phyloP scores from a whole-genome alignment of 2,329 filamentous ascomycete genomes.

The Fusarium sp. region DNA sequence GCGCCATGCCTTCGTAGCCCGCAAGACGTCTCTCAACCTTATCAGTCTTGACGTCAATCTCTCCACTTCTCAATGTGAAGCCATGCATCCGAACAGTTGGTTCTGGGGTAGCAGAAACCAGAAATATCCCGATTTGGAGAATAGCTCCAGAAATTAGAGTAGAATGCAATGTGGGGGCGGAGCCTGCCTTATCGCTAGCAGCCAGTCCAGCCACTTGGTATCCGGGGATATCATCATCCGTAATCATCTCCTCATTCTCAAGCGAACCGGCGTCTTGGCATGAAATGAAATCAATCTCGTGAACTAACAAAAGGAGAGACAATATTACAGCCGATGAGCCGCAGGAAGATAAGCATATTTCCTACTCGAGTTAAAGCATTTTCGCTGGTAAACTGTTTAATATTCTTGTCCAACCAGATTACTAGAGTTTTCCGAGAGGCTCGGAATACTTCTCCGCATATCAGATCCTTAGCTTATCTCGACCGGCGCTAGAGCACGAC shows the following conservation, averaged over 20 bases:
- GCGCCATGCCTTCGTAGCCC: too few relatives aligned
- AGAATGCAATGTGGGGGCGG: too few relatives aligned
- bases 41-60: neutral
- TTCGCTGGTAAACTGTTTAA: neutral
- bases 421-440: neutral
- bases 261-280: neutral
- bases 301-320: neutral
- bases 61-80: neutral
- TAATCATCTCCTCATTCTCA: neutral
- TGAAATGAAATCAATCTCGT: neutral
- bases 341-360: neutral
- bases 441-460: neutral
- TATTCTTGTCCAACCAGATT: neutral
- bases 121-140: neutral
- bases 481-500: neutral
- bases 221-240: neutral
- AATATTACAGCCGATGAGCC: neutral
- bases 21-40: neutral
- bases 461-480: neutral
- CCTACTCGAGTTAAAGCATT: neutral
- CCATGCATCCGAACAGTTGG: neutral
- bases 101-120: rapidly evolving
- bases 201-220: neutral
- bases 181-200: neutral
- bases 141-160: neutral